Evolutionary conservation across 805 yeast species (phyloP).

Genomic region (Yamadazyma laniorum): DNA sequence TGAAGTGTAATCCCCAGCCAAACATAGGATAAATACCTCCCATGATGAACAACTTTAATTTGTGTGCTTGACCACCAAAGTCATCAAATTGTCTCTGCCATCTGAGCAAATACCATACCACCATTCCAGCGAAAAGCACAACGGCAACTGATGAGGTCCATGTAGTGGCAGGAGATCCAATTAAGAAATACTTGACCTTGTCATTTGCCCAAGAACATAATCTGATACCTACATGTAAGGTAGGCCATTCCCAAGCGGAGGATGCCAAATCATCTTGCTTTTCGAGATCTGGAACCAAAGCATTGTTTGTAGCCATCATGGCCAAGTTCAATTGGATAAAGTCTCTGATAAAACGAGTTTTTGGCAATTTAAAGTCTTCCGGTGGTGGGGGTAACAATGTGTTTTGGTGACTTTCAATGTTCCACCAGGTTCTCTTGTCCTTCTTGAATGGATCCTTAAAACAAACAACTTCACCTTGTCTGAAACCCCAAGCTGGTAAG

Average conservation of each 20-base stretch:
- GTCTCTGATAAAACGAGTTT: constrained; percentile 68
- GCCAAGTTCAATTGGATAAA: constrained; percentile 71
- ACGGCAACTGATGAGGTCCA: constrained; percentile 69
- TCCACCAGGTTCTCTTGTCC: constrained; percentile 90
- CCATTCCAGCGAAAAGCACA: constrained; percentile 49
- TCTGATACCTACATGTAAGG: constrained; percentile 63
- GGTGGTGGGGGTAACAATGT: constrained; percentile 57
- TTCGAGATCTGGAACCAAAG: constrained; percentile 73
- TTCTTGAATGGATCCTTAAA: constrained; percentile 59
- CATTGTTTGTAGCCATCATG: constrained; percentile 83
- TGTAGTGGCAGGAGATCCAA: constrained; percentile 67
- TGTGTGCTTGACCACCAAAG: constrained; percentile 47
- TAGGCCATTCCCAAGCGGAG: constrained; percentile 84
- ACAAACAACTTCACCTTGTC: constrained; percentile 95
- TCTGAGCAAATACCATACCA: constrained; percentile 37
- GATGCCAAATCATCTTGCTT: constrained; percentile 72
- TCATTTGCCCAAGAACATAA: constrained; percentile 71
- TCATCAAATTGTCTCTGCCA: constrained; percentile 73
- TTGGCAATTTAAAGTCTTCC: constrained; percentile 64
- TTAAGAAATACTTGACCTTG: constrained; percentile 58
- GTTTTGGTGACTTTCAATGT: constrained; percentile 69
- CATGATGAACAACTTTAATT: constrained; percentile 54
- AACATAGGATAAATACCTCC: constrained; percentile 83
- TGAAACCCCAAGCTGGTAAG: constrained; percentile 96
- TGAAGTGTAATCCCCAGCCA: constrained; percentile 86